Evolutionary conservation across 768 basidiomycete species (phyloP).

Genomic region (Collybiopsis luxurians): DNA sequence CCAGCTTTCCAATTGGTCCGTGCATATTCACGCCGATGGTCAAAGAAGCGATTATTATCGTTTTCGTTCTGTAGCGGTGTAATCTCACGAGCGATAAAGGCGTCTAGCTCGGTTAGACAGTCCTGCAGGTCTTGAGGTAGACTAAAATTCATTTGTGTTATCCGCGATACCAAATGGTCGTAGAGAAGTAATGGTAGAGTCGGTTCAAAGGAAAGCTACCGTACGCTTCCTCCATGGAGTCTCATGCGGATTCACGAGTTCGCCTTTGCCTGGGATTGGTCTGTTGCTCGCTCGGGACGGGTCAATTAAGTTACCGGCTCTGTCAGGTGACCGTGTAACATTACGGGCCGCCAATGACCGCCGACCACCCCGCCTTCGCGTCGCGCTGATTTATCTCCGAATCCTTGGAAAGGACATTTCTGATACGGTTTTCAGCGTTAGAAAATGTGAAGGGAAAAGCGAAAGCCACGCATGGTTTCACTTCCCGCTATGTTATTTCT

Average conservation of each 20-base stretch:
- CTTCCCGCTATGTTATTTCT: too few species aligned
- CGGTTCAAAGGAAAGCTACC: background rate
- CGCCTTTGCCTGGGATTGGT: background rate
- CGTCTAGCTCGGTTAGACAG: conserved; percentile 9
- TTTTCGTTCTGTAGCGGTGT: conserved; percentile 9
- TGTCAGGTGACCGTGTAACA: background rate
- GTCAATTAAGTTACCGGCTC: background rate
- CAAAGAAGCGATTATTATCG: conserved; percentile 13
- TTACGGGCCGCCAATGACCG: too few species aligned
- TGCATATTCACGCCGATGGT: conserved; percentile 12
- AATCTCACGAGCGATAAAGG: conserved; percentile 10
- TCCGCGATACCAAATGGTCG: too few species aligned
- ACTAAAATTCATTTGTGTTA: background rate
- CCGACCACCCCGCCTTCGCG: background rate
- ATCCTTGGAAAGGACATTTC: background rate
- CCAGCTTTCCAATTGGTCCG: conserved; percentile 9
- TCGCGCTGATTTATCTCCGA: background rate
- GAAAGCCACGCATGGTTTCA: background rate
- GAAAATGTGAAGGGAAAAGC: background rate
- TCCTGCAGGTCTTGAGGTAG: background rate
- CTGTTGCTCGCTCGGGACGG: background rate
- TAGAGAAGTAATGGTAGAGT: background rate
- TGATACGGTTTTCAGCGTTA: background rate
- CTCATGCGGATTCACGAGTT: background rate
- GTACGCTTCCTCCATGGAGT: too few species aligned